A percentile compares a stretch with the other conserved stretches of the same genome.
phyloP scores from a whole-genome alignment of 139 green algal genomes.

The Asterochloris sp. region DNA sequence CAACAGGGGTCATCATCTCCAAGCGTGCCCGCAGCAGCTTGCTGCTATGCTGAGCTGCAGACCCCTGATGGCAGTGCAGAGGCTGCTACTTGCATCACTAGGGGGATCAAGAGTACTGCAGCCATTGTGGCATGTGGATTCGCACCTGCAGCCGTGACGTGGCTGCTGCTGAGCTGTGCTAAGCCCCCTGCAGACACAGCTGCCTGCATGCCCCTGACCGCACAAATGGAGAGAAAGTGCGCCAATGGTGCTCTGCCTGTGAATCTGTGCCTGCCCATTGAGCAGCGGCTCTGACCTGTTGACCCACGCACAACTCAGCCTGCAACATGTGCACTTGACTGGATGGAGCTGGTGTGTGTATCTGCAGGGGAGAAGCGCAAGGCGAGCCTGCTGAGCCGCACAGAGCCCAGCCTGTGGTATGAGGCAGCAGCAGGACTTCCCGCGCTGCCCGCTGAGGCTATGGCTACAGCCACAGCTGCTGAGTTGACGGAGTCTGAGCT shows the following conservation, averaged over 20 bases:
- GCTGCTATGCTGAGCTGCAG: too few species aligned
- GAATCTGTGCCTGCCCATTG: background rate
- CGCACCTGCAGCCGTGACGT: too few species aligned
- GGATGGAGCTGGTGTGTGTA: background rate
- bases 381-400: conserved; percentile 47
- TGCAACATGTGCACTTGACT: background rate
- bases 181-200: background rate
- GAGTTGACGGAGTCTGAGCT: conserved; percentile 24
- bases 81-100: too few species aligned
- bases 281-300: background rate
- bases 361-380: conserved; percentile 32
- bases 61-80: too few species aligned
- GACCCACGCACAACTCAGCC: background rate
- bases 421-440: conserved; percentile 46
- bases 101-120: too few species aligned
- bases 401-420: conserved; percentile 65
- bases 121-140: too few species aligned
- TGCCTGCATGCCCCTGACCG: background rate
- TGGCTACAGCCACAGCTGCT: conserved; percentile 12
- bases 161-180: too few species aligned
- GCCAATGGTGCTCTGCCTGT: background rate
- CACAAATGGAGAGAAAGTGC: background rate
- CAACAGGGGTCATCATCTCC: too few species aligned
- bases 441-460: conserved; percentile 1
- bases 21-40: too few species aligned